phyloP scores from a whole-genome alignment of 805 yeast species.

The Blastobotrys americana region DNA sequence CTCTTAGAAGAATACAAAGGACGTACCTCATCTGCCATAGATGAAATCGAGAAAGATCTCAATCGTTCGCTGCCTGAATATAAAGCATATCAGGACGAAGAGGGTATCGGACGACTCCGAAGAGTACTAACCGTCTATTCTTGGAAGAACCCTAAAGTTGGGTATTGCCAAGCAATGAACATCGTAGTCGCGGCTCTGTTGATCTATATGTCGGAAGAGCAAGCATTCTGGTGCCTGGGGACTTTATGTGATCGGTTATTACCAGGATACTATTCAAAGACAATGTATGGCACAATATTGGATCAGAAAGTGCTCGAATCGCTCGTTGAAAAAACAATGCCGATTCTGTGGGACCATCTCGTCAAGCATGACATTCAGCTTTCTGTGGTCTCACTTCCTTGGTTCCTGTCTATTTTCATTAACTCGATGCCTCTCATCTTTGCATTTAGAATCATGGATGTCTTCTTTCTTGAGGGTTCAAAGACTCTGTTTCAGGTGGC shows the following conservation, averaged over 20 bases:
- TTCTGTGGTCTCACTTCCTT: conserved; percentile 87
- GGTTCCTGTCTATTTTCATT: conserved; percentile 87
- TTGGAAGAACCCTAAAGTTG: conserved; percentile 95
- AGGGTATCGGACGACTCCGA: conserved; percentile 78
- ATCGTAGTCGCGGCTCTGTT: conserved; percentile 52
- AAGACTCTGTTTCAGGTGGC: conserved; percentile 88
- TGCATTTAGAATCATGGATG: conserved; percentile 87
- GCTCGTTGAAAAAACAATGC: conserved; percentile 83
- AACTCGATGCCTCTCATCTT: conserved; percentile 91
- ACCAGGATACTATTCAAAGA: conserved; percentile 93
- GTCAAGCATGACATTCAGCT: conserved; percentile 75
- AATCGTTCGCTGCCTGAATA: conserved; percentile 94
- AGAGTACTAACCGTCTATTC: conserved; percentile 89
- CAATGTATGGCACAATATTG: conserved; percentile 93
- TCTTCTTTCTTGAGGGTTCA: conserved; percentile 84
- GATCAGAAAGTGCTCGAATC: conserved; percentile 94
- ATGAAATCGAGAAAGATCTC: conserved; percentile 93
- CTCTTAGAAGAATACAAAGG: conserved; percentile 56
- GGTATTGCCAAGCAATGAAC: conserved; percentile 99
- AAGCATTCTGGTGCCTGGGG: conserved; percentile 89
- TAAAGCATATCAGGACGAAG: conserved; percentile 80
- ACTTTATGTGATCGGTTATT: conserved; percentile 74
- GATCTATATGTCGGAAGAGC: conserved; percentile 80
- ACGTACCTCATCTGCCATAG: conserved; percentile 73
- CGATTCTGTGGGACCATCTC: conserved; percentile 79